Base-by-base conservation (phyloP, 441 rosid genomes). In the Jatropha podagrica region DNA sequence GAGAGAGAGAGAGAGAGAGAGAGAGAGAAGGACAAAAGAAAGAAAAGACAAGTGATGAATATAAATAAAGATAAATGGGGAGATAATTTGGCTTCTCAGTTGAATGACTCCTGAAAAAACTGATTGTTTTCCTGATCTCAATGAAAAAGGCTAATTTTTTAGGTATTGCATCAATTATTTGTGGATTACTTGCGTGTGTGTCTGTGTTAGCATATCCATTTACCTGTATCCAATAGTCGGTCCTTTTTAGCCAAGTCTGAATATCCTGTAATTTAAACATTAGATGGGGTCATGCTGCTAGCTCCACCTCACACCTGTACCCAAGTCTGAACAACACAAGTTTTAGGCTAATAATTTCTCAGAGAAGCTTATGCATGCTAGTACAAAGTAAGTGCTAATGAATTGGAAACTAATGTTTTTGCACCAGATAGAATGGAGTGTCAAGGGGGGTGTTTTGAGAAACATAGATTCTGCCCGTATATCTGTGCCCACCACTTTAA, bases 381-480 rank as follows among this genome's bases (percentile, higher is more conserved):
- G 14, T 74, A 23, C 23, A 70, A 69, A 58, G 44, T 65, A 68
- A 55, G 12, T 38, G 48, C 41, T 72, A 23, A 52, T 51, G 49
- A 69, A 26, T 74, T 65, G 65, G 54, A 71, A 81, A 46, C n/a
- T 48, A 55, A 37, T 68, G 15, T 9, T 44, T 69, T 15, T 78
- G 9, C 51, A 72, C 87, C 32, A 96, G 99, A 87, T 96, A 84
- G 98, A 92, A 78, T 94, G 94, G 92, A 94, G 88, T 81, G 88
- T 94, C 65, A 91, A 83, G 83, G 98, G 97, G 84, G 98, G 97
- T 74, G 81, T 96, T 62, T 73, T 93, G 76, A 85, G 97, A 81
- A 96, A 96, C 82, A 80, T 89, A 15, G 96, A 92, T 76, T 94
- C 98, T 78, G 99, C 98, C 77, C 93, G 97, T 73, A 81, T 92